Base-by-base conservation (phyloP, 495 filamentous ascomycete species). In the Hypoxylon trugodes region DNA sequence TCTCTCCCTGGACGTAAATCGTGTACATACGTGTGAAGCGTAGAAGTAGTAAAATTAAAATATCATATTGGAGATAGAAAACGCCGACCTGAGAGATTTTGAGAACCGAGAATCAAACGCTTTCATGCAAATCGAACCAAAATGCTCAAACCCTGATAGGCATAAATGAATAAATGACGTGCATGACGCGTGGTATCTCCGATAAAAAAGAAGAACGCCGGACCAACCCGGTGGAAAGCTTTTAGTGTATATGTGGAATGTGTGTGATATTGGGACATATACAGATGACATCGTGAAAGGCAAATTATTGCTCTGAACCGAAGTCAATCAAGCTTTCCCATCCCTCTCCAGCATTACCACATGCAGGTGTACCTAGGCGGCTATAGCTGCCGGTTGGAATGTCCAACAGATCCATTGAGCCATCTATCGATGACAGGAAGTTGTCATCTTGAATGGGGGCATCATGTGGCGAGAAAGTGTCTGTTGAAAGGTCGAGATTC, bases 271-370 rank as follows among this genome's bases (percentile, higher is more conserved):
- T 33, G 32, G 36, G 24, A 36, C 47, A 46, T 59, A 18, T 50
- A 50, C 47, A 48, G 9, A 24, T 15, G 22, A 25, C 15, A 36
- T 45, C 28, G 25, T 38, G 15, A 35, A n/a, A n/a, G 7, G 13
- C 6, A 26, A 7, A 45, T 61, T 55, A 72, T 49, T 66, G 61
- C 49, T 72, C 70, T 0, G 49, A 53, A 18, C 65, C 68, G 16
- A 68, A 66, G 35, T 73, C 61, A n/a, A 73, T 54, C 19, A 68
- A 73, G 21, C 58, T 64, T 42, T 73, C 70, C 68, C 68, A 73
- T 0, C 12, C 60, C 21, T 68, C 68, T 10, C 40, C 47, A 0
- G 40, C 58, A 26, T n/a, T 30, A 3, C 33, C 53, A 6, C 46
- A 47, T 7, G 37, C 55, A 12, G 65, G 65, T 4, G 68, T 68